Conservation (phyloP, 202 grass and related monocot genomes). For the Panicum virgatum region DNA sequence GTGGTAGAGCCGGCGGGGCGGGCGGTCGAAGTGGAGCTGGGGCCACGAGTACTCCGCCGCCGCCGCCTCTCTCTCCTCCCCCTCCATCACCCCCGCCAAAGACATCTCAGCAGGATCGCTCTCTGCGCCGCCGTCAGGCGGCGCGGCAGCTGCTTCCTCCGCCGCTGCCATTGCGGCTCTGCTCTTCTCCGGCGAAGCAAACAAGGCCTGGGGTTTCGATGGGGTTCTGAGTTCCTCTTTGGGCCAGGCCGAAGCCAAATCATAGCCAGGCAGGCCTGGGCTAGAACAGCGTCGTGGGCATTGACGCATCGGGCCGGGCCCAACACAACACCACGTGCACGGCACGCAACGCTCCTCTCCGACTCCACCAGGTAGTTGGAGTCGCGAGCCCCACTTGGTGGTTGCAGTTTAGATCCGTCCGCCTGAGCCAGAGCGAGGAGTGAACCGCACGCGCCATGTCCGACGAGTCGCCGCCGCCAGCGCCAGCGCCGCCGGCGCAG, state of each 20-base stretch:
- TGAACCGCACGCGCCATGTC: constrained; percentile 52
- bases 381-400: constrained; percentile 32
- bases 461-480: constrained; percentile 40
- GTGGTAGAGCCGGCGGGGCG: constrained; percentile 72
- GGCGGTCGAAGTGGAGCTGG: constrained; percentile 62
- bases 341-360: not conserved
- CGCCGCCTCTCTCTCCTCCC: not conserved
- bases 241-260: not conserved
- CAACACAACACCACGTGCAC: constrained; percentile 27
- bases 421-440: constrained; percentile 16
- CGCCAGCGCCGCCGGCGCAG: constrained; percentile 21
- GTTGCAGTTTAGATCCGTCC: constrained; percentile 61
- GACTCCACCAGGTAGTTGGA: not conserved
- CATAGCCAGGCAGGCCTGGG: not conserved
- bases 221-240: not conserved
- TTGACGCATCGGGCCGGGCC: not conserved
- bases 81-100: not conserved
- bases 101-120: not conserved
- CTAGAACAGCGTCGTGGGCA: too few relatives aligned
- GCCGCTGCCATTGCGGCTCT: constrained; percentile 20
- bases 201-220: constrained; percentile 35
- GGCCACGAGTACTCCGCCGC: constrained; percentile 54
- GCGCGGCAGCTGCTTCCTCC: constrained; percentile 18
- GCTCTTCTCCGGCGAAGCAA: constrained; percentile 33
- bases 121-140: not conserved